phyloP scores from a whole-genome alignment of 2,329 filamentous ascomycete genomes.

The Metarhizium anisopliae region DNA sequence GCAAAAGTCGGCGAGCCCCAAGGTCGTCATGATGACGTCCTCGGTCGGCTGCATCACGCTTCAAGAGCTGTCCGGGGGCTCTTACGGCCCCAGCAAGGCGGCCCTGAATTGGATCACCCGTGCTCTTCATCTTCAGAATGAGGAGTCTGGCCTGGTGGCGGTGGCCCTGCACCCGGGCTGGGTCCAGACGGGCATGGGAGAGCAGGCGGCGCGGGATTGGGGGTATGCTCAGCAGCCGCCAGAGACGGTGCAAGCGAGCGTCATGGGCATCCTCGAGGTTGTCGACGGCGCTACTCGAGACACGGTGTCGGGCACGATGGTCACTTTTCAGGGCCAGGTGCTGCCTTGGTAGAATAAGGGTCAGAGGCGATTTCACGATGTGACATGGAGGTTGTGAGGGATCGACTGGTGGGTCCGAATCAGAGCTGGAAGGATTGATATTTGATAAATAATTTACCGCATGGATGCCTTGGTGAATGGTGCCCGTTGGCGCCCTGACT shows the following conservation, averaged over 20 bases:
- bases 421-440: too few species aligned
- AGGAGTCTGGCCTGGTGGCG: conserved; percentile 12
- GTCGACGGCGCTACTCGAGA: conserved; percentile 27
- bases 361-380: too few species aligned
- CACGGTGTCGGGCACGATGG: conserved; percentile 22
- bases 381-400: too few species aligned
- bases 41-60: conserved; percentile 25
- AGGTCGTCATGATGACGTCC: conserved; percentile 27
- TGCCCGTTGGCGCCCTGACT: too few species aligned
- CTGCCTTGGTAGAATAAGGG: conserved; percentile 7
- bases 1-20: conserved; percentile 16
- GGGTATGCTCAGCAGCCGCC: conserved; percentile 15
- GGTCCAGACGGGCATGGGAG: conserved; percentile 23
- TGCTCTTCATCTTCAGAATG: conserved; percentile 19
- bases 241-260: conserved; percentile 22
- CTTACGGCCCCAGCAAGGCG: conserved; percentile 27
- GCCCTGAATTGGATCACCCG: conserved; percentile 25
- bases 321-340: conserved; percentile 20
- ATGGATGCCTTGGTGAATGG: too few species aligned
- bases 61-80: conserved; percentile 22
- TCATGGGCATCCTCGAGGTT: conserved; percentile 21
- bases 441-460: too few species aligned
- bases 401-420: too few species aligned
- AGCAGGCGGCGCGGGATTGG: conserved; percentile 23
- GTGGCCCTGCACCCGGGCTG: conserved; percentile 30